phyloP scores from a whole-genome alignment of 2,329 filamentous ascomycete species.

The Incumbomyces lentus region DNA sequence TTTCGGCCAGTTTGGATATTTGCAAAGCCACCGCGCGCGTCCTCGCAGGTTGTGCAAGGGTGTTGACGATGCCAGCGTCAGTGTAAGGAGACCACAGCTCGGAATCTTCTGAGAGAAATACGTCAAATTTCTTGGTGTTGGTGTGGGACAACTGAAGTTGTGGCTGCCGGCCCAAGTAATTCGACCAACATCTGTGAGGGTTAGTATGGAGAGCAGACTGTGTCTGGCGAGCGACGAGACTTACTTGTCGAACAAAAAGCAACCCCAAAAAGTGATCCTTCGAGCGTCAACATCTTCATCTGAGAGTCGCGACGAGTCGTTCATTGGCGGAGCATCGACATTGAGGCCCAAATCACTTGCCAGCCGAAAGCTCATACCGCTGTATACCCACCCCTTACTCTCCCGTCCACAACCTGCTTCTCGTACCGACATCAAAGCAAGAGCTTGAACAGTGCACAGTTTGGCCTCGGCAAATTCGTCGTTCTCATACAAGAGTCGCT shows the following conservation, averaged over 20 bases:
- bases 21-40: constrained; percentile 75
- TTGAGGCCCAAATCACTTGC: constrained; percentile 88
- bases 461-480: constrained; percentile 87
- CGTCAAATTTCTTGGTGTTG: constrained; percentile 78
- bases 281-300: constrained; percentile 83
- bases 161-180: constrained; percentile 84
- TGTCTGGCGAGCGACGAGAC: constrained; percentile 13
- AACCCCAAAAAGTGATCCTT: constrained; percentile 92
- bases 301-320: constrained; percentile 50
- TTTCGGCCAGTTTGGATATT: constrained; percentile 75
- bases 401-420: constrained; percentile 92
- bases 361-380: constrained; percentile 97
- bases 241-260: constrained; percentile 90
- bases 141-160: constrained; percentile 71
- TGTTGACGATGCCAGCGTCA: constrained; percentile 65
- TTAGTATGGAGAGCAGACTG: constrained; percentile 12
- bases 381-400: constrained; percentile 96
- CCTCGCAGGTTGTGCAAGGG: constrained; percentile 66
- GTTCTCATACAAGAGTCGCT: constrained; percentile 76
- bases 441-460: constrained; percentile 81
- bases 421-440: constrained; percentile 90
- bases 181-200: constrained; percentile 67
- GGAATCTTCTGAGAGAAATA: constrained; percentile 79
- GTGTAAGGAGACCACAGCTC: constrained; percentile 82
- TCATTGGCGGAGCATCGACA: constrained; percentile 62